Evolutionary conservation across 2,329 filamentous ascomycete species (phyloP), one percentile per base, ranked within the genome.

Genomic region (Sporothrix euskadiensis): DNA sequence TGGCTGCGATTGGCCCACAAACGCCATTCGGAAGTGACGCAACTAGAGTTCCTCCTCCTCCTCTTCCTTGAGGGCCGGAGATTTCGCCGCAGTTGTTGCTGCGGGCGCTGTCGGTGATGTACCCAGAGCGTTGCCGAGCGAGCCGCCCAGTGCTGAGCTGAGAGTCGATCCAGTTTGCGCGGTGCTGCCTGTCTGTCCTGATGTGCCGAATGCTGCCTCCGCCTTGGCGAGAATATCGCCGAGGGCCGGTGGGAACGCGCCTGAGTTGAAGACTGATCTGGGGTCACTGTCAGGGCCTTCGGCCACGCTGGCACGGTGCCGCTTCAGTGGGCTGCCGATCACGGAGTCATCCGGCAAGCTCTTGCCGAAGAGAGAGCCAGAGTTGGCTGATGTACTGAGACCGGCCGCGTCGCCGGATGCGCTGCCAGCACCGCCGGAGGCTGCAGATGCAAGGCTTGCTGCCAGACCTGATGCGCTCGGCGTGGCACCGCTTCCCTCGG

Each of bases 321-420:
- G 93, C 85, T 94, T 94, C 78, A 93, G 86, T 1, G 92, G 92
- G 76, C 91, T 93, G 68, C 90, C 91, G 30, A 93, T 81, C 4
- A 83, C 80, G 8, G 80, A 80, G 47, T 88, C 86, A 26, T 85
- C 84, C 1, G 82, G 82, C 5, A 86, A 80, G 66, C 79, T 80
- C 74, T 85, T 85, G 26, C 81, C 82, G 74, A 83, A 84, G 73
- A 85, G 32, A 76, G 72, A 49, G 16, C 70, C 69, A 1, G 74
- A 44, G 10, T 56, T 49, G 12, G 54, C 57, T 12, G 73, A 56
- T 10, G 52, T 69, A 19, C 19, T 66, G 19, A 54, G 39, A 4
- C n/a, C 41, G 5, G 54, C 35, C 9, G 49, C 22, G 4, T 41
- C 72, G 4, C 35, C 54, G 4, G 44, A 26, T 14, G 35, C 16